These are phyloP conservation scores for Trifolium repens DNA, from an alignment of 306 rosid genomes.

Conservation along the genomic window DNA sequence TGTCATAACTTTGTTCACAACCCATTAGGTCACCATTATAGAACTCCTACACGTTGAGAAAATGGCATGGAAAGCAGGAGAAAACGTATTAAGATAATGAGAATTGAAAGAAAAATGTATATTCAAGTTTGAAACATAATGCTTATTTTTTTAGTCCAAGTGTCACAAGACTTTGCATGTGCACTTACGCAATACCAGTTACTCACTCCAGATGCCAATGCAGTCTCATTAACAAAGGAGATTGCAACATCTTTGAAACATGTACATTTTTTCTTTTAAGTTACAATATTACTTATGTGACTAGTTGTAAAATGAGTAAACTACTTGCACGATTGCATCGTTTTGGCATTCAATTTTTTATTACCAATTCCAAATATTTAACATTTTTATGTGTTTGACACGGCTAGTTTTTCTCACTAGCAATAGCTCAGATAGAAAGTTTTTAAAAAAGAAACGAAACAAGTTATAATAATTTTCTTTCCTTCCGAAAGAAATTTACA, in stretches of 20 bases:
- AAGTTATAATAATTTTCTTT: slow-evolving; percentile 23
- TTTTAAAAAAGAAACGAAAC: not conserved
- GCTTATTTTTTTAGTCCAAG: not conserved
- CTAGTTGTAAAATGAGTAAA: not conserved
- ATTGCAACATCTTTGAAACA: slow-evolving; percentile 4
- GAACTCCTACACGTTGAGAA: slow-evolving; percentile 61
- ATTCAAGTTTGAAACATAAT: slow-evolving; percentile 28
- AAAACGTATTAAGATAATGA: slow-evolving; percentile 9
- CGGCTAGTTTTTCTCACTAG: slow-evolving; percentile 23
- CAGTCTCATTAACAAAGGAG: slow-evolving; percentile 13
- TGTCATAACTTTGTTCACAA: slow-evolving; percentile 81
- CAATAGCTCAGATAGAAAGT: slow-evolving; percentile 24
- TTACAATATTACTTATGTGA: not conserved
- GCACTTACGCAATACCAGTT: not conserved
- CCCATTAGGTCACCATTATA: slow-evolving; percentile 79
- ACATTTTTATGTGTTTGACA: slow-evolving; percentile 30
- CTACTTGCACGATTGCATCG: not conserved
- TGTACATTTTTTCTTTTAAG: not conserved
- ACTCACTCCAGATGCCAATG: slow-evolving; percentile 19
- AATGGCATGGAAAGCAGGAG: slow-evolving; percentile 34
- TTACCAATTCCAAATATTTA: slow-evolving; percentile 31
- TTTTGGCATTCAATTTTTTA: slow-evolving; percentile 19
- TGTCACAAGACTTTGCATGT: slow-evolving; percentile 30
- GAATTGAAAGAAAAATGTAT: slow-evolving; percentile 17
- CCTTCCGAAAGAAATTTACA: slow-evolving; percentile 9